phyloP scores from a whole-genome alignment of 768 basidiomycete species.

The Cystoderma amianthinum region DNA sequence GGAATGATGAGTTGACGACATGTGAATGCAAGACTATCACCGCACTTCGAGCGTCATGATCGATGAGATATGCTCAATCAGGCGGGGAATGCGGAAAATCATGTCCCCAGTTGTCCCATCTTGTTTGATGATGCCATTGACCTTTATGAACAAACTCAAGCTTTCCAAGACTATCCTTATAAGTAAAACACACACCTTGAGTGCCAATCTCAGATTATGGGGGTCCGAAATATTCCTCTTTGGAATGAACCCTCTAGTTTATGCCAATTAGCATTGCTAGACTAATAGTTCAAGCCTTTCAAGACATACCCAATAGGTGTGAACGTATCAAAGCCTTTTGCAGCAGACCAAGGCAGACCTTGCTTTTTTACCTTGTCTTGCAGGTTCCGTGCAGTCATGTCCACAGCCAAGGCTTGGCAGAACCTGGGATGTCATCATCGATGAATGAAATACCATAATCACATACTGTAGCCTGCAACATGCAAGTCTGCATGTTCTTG shows the following conservation, averaged over 20 bases:
- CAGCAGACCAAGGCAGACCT: constrained; percentile 96
- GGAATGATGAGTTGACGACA: neutral
- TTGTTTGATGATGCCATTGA: constrained; percentile 82
- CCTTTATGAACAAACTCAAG: constrained; percentile 33
- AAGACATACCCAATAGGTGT: constrained; percentile 74
- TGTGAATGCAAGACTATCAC: constrained; percentile 1
- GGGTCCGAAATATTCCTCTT: constrained; percentile 63
- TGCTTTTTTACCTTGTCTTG: constrained; percentile 90
- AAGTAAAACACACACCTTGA: constrained; percentile 65
- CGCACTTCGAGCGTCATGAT: constrained; percentile 95
- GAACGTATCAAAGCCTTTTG: constrained; percentile 96
- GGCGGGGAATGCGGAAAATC: constrained; percentile 85
- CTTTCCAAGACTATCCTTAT: no score
- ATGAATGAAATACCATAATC: neutral
- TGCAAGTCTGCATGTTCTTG: constrained; percentile 65
- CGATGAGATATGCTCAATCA: constrained; percentile 88
- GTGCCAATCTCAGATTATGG: constrained; percentile 66
- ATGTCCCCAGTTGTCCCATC: constrained; percentile 82
- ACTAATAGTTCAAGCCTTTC: constrained; percentile 5
- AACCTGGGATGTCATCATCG: neutral
- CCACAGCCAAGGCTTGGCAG: constrained; percentile 77
- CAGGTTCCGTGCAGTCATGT: constrained; percentile 94
- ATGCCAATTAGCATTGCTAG: neutral
- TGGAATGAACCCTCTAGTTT: constrained; percentile 74
- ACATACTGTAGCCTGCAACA: constrained; percentile 88